Percentiles rank a stretch among this genome's conserved stretches.
Conservation (phyloP, 768 basidiomycete species). For the Boletus vermiculosoides region DNA sequence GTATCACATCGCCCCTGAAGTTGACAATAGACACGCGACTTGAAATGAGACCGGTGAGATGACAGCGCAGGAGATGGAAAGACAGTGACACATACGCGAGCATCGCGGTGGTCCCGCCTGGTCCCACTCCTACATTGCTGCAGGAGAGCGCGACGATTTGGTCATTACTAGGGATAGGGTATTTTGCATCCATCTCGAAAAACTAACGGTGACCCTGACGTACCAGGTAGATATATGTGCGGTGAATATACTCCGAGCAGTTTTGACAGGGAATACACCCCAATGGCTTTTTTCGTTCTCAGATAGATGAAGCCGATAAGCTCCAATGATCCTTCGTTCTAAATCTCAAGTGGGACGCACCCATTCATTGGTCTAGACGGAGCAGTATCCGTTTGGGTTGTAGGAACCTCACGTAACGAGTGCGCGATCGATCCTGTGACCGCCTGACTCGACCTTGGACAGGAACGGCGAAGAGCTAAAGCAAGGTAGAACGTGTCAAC, state of each 20-base stretch:
- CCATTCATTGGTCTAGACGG: constrained; percentile 14
- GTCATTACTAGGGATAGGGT: constrained; percentile 37
- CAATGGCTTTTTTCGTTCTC: constrained; percentile 16
- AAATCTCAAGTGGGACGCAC: constrained; percentile 16
- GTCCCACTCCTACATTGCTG: constrained; percentile 73
- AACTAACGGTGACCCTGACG: constrained; percentile 12
- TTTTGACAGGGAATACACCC: constrained; percentile 17
- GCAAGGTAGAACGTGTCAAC: constrained; percentile 24
- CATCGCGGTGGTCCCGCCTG: constrained; percentile 80
- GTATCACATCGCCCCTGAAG: constrained; percentile 54
- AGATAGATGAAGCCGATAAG: constrained; percentile 27
- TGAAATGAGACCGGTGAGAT: constrained; percentile 11
- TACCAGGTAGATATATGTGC: constrained; percentile 25
- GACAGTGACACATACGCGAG: constrained; percentile 57
- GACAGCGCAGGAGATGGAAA: constrained; percentile 3
- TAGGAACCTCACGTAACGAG: constrained; percentile 22
- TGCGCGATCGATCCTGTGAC: constrained; percentile 11
- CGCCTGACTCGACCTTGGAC: constrained; percentile 10
- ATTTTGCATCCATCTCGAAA: constrained; percentile 33
- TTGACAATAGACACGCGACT: constrained; percentile 57
- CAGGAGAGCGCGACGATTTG: constrained; percentile 62
- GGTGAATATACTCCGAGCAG: constrained; percentile 8
- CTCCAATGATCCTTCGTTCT: constrained; percentile 21
- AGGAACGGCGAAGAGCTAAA: constrained; percentile 17
- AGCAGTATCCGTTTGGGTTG: constrained; percentile 12